Evolutionary conservation across 2,329 filamentous ascomycete species (phyloP), one percentile per base, ranked within the genome.

Genomic region (Chaetomium sp.): DNA sequence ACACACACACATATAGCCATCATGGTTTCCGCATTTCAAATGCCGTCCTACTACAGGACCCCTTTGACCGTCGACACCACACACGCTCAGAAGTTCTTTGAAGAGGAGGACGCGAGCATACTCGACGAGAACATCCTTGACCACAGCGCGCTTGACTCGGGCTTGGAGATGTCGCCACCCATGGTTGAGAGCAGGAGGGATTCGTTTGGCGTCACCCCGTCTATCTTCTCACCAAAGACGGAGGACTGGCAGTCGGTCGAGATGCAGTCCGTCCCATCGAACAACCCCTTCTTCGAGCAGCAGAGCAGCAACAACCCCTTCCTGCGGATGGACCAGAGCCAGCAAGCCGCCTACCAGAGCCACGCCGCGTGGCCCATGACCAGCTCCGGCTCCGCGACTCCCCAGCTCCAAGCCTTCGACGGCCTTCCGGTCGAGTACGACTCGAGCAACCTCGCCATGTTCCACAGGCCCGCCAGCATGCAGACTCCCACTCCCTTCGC

Each of bases 361-460:
- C 81, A 79, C 72, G 54, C 81, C 72, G 53, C 81, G 67, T 93
- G 90, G 90, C 80, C 87, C 57, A 83, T 88, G 75, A 83, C 87
- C 70, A 83, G 81, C 71, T 90, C 90, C 29, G 90, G 87, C 60
- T 86, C 91, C 67, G 89, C 87, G 76, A 94, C 91, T 7, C 90
- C 90, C 19, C 67, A 69, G 57, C 86, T 92, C 67, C 87, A 87
- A 67, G 81, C 87, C 60, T 90, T 91, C 72, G 89, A 91, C 72
- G 84, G 87, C 57, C 77, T 87, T 38, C 78, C 83, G 47, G 74
- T 81, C 54, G 84, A 86, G 25, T 88, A 84, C 72, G 85, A 88
- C 67, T 47, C 66, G 27, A 71, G 70, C 70, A 75, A 80, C 71
- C 76, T 80, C 70, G 74, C 80, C 47, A 78, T 87, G 71, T 87